Conservation (phyloP, 202 grass and related monocot genomes). For the Bolboschoenoplectus hybrid region DNA sequence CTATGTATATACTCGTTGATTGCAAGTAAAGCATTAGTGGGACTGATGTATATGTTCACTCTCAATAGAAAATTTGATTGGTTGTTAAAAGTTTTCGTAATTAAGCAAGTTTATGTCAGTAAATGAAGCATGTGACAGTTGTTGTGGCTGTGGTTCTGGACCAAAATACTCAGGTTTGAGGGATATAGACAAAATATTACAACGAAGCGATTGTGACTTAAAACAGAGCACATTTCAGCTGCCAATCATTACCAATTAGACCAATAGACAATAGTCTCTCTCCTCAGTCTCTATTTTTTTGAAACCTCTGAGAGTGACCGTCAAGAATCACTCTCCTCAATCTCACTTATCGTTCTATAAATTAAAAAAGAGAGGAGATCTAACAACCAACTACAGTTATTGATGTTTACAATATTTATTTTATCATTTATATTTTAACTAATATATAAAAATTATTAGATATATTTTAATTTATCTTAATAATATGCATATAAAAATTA, state of each 20-base stretch:
- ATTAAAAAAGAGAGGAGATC: no score
- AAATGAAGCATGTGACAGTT: background rate
- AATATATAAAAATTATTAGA: no score
- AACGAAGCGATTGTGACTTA: background rate
- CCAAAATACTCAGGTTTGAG: background rate
- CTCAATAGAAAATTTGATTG: slow-evolving; percentile 3
- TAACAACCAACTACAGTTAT: no score
- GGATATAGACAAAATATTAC: background rate
- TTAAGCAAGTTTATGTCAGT: background rate
- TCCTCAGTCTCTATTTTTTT: no score
- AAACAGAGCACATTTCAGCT: background rate
- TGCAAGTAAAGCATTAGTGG: background rate
- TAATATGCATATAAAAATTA: no score
- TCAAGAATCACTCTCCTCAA: no score
- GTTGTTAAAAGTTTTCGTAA: background rate
- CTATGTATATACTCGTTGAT: background rate
- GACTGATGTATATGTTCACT: slow-evolving; percentile 8
- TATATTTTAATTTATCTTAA: no score
- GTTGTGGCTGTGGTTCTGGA: background rate
- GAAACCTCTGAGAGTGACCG: no score
- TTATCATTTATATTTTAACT: no score
- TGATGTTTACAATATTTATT: no score
- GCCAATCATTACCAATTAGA: background rate
- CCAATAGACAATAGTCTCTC: no score
- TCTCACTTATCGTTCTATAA: no score